phyloP scores from a whole-genome alignment of 441 rosid species.

The Corymbia calophylla region DNA sequence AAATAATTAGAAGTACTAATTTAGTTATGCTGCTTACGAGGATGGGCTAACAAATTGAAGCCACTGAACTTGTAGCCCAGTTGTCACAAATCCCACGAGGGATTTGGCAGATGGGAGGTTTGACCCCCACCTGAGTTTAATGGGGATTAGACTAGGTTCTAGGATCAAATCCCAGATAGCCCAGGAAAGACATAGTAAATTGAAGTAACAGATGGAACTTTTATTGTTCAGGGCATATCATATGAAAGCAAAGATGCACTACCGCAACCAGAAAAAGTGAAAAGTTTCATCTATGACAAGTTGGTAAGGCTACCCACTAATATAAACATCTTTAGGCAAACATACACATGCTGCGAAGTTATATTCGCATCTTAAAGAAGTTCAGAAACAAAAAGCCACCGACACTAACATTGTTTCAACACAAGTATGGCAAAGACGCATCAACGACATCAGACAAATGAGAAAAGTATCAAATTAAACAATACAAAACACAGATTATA shows the following conservation, averaged over 20 bases:
- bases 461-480: not conserved
- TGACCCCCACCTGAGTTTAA: not conserved
- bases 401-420: not conserved
- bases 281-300: not conserved
- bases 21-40: not conserved
- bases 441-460: accelerated
- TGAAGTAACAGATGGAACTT: not conserved
- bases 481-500: not conserved
- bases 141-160: not conserved
- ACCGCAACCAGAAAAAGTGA: not conserved
- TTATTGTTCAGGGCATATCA: not conserved
- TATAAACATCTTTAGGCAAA: not conserved
- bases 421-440: not conserved
- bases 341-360: not conserved
- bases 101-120: not conserved
- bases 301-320: not conserved
- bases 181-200: not conserved
- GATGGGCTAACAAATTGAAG: not conserved
- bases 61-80: accelerated
- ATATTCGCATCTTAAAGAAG: not conserved
- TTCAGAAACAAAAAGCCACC: not conserved
- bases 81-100: not conserved
- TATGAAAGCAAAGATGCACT: not conserved
- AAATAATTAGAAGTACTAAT: not conserved
- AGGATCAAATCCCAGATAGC: not conserved